These are phyloP conservation scores for Ormosia emarginata DNA, from an alignment of 306 rosid species.

Conservation along the genomic window DNA sequence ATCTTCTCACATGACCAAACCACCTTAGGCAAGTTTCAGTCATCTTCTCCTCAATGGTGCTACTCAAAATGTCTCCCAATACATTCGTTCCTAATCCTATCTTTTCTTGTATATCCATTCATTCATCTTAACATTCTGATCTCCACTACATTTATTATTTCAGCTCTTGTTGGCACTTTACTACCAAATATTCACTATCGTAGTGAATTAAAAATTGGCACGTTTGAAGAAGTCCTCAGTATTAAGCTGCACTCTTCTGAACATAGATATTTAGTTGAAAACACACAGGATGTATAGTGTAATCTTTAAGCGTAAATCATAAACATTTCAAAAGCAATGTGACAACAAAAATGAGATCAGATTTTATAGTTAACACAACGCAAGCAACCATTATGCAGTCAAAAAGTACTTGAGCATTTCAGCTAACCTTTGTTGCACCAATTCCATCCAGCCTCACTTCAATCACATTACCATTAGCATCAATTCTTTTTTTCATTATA, in stretches of 20 bases:
- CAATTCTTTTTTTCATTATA: constrained; percentile 77
- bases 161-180: neutral
- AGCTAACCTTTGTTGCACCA: constrained; percentile 91
- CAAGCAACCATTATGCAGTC: neutral
- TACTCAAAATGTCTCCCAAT: neutral
- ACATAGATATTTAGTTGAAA: neutral
- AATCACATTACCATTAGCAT: constrained; percentile 62
- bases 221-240: neutral
- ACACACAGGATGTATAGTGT: neutral
- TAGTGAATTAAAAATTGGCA: neutral
- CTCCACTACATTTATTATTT: neutral
- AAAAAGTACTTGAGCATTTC: constrained; percentile 3
- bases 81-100: constrained; percentile 2
- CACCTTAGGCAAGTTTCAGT: neutral
- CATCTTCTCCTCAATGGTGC: neutral
- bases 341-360: neutral
- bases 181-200: neutral
- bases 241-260: neutral
- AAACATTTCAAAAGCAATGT: constrained; percentile 7
- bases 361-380: neutral
- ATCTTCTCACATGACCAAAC: constrained; percentile 13
- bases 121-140: neutral
- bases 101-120: neutral
- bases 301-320: neutral
- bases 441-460: constrained; percentile 76